A percentile compares a stretch with the other conserved stretches of the same genome.
These are phyloP conservation scores for Rhynchospora tenuis DNA, from an alignment of 176 grass and related monocot species.

Conservation along the genomic window DNA sequence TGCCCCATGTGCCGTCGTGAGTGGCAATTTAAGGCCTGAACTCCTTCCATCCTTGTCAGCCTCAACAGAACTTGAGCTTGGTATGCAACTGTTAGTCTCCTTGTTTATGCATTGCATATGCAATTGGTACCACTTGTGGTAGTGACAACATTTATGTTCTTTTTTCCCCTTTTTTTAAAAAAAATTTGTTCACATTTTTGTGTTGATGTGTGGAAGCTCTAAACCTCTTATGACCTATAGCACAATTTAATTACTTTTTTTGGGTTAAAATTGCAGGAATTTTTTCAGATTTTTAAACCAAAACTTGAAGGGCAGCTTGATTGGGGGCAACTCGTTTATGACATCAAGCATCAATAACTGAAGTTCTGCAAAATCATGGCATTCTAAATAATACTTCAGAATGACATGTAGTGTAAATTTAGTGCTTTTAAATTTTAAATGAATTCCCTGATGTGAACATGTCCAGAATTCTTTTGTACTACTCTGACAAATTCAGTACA, in stretches of 20 bases:
- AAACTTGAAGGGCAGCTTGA: not conserved
- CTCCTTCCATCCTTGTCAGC: not conserved
- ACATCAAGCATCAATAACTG: not conserved
- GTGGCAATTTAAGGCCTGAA: slow-evolving; percentile 90
- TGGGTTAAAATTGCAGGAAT: not conserved
- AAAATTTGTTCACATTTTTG: not conserved
- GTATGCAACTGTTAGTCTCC: not conserved
- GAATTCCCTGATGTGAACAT: not conserved
- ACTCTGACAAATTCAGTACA: not conserved
- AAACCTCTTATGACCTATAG: not conserved
- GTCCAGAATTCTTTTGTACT: not conserved
- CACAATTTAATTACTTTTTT: not conserved
- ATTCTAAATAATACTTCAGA: not conserved
- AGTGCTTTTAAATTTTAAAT: not conserved
- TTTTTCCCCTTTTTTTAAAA: not conserved
- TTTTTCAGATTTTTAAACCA: not conserved
- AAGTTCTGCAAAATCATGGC: not conserved
- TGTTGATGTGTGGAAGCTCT: not conserved
- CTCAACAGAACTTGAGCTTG: not conserved
- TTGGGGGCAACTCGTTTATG: not conserved
- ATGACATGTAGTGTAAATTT: not conserved
- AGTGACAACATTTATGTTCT: not conserved
- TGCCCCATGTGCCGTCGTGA: slow-evolving; percentile 89
- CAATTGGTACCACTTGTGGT: not conserved
- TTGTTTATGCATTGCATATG: not conserved